phyloP scores from a whole-genome alignment of 129 eudicot species.

The Saposhnikovia divaricata region DNA sequence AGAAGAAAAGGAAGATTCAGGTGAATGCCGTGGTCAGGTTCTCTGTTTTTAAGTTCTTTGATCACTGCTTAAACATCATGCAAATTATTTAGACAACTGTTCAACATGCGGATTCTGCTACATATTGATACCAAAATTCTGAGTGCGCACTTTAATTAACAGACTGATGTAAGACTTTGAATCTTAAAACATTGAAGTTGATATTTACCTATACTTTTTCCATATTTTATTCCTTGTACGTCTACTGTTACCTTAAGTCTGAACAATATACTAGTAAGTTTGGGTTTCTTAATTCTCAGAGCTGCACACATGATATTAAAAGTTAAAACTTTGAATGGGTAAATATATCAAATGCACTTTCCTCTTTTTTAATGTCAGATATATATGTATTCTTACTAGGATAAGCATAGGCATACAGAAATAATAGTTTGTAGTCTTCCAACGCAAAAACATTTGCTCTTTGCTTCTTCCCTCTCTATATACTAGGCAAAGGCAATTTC shows the following conservation, averaged over 20 bases:
- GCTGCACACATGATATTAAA: not conserved
- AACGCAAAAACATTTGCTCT: no score
- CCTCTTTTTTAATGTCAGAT: not conserved
- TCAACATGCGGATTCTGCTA: conserved; percentile 23
- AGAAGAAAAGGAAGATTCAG: no score
- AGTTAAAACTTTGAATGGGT: not conserved
- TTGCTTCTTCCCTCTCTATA: no score
- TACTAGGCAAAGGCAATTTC: no score
- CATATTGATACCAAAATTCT: conserved; percentile 10
- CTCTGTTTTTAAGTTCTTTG: conserved; percentile 22
- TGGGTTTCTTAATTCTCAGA: not conserved
- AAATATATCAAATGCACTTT: not conserved
- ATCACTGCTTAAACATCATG: conserved; percentile 22
- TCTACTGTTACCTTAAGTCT: not conserved
- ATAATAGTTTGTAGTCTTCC: no score
- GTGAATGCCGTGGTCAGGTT: conserved; percentile 81
- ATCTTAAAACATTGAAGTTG: conserved; percentile 2
- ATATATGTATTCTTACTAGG: not conserved
- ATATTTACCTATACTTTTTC: not conserved
- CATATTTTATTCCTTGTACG: not conserved
- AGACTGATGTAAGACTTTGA: not conserved
- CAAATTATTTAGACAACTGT: conserved; percentile 14
- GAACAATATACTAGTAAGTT: not conserved
- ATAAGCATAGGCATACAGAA: no score
- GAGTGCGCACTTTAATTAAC: not conserved